Evolutionary conservation across 1,284 basidiomycete species (phyloP), one percentile per base, ranked within the genome.

Genomic region (Mycena citricolor): DNA sequence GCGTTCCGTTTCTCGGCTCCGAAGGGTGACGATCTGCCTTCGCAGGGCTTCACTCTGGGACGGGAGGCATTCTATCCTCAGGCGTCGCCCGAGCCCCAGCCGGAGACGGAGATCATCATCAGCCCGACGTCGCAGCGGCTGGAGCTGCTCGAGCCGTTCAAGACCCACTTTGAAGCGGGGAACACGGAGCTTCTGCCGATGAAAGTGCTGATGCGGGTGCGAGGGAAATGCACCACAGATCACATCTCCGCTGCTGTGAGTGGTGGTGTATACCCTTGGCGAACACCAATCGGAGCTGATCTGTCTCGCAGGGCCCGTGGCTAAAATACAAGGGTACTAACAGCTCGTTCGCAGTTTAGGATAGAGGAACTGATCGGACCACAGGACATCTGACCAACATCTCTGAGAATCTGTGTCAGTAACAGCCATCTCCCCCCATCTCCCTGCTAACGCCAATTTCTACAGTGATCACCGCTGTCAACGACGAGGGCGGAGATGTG

Each of bases 221-320:
- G 90, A 54, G 97, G 97, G 35, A 99, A 99, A 70, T 99, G 95
- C 68, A 99, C 95, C 13, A 99, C 97, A 21, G 97, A 99, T 61
- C 94, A 97, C 64, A 97, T 97, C 47, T 93, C 89, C 30, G 94
- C 94, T 37, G 94, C 94, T 22, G 86, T 88, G 56, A 39, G 37
- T 39, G 78, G 65, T n/a, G 11, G 40, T 34, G 5, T 20, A 23
- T 13, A 4, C 30, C 20, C 25, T 37, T 26, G 33, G n/a, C n/a
- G n/a, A n/a, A n/a, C n/a, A n/a, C n/a, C 4, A 20, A 22, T n/a
- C 13, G 13, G 4, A 23, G 6, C 38, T 41, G 37, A 45, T 45
- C 32, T 42, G 44, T 44, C 28, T 20, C 37, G 25, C 56, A 89
- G 86, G 94, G 94, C 2, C 89, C 92, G 29, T 99, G 97, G 97